phyloP scores from a whole-genome alignment of 2,329 filamentous ascomycete species.

The Paecilomyces dactylethromorphus region DNA sequence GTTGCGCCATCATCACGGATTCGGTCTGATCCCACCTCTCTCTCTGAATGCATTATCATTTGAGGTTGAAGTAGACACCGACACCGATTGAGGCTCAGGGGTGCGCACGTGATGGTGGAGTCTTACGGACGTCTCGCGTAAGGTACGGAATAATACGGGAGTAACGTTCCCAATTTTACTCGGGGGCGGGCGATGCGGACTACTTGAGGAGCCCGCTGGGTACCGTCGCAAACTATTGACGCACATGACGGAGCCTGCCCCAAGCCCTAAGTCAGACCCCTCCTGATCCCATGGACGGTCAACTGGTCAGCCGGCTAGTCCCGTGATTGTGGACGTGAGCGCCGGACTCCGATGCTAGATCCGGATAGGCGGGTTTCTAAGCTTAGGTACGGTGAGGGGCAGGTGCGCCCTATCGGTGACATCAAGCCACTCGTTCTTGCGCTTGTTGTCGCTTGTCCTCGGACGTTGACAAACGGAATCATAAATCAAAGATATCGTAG shows the following conservation, averaged over 20 bases:
- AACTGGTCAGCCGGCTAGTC: background rate
- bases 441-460: constrained; percentile 29
- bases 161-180: background rate
- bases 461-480: constrained; percentile 25
- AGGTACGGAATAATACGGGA: background rate
- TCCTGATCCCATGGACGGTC: background rate
- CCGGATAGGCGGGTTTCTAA: background rate
- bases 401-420: background rate
- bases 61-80: background rate
- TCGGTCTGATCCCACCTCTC: background rate
- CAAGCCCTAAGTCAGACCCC: background rate
- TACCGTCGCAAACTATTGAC: background rate
- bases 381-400: background rate
- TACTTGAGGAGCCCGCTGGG: background rate
- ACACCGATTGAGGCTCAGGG: background rate
- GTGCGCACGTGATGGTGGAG: background rate
- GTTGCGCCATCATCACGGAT: background rate
- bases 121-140: background rate
- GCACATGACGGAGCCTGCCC: background rate
- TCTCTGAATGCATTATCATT: background rate
- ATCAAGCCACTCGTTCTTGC: constrained; percentile 1
- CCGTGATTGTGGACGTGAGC: background rate
- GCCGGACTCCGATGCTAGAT: background rate
- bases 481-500: constrained; percentile 9
- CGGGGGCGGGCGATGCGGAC: background rate